A percentile compares a stretch with the other conserved stretches of the same genome.
Evolutionary conservation across 2,329 filamentous ascomycete species (phyloP).

Genomic region (Aspergillus fumigatiaffinis): DNA sequence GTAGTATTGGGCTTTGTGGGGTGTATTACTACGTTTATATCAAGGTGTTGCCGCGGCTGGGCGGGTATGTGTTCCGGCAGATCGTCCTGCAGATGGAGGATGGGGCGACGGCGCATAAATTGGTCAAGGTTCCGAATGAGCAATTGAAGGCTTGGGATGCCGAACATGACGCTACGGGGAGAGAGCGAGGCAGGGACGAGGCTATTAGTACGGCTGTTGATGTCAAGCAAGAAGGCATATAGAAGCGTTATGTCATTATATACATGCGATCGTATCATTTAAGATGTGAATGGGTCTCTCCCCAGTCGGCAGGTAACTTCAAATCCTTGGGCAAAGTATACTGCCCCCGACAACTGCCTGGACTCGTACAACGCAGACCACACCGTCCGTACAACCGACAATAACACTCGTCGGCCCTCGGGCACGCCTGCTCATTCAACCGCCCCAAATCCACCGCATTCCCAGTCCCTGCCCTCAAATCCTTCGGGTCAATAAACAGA

Average conservation of each 20-base stretch:
- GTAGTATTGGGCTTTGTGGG: conserved; percentile 50
- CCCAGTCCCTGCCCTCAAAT: conserved; percentile 1
- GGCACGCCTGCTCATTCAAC: conserved; percentile 37
- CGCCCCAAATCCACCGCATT: conserved; percentile 30
- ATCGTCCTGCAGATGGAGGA: conserved; percentile 52
- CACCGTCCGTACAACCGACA: conserved; percentile 44
- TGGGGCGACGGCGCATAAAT: conserved; percentile 45
- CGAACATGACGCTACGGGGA: conserved; percentile 50
- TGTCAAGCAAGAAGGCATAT: neutral
- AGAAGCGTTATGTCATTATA: neutral
- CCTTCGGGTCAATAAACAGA: conserved; percentile 31
- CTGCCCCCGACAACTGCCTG: conserved; percentile 36
- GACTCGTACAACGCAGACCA: conserved; percentile 28
- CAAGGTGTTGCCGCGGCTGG: conserved; percentile 50
- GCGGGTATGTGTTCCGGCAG: conserved; percentile 54
- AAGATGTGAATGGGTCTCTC: conserved; percentile 22
- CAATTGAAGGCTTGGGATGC: conserved; percentile 57
- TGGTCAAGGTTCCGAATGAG: conserved; percentile 52
- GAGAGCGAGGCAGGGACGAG: conserved; percentile 4
- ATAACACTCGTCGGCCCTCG: conserved; percentile 41
- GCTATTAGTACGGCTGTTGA: neutral
- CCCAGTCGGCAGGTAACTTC: conserved; percentile 35
- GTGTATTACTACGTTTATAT: conserved; percentile 61
- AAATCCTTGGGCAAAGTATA: conserved; percentile 38
- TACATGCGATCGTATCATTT: neutral